These are phyloP conservation scores for Phanerochaete carnosa DNA, from an alignment of 768 basidiomycete species.

Conservation along the genomic window DNA sequence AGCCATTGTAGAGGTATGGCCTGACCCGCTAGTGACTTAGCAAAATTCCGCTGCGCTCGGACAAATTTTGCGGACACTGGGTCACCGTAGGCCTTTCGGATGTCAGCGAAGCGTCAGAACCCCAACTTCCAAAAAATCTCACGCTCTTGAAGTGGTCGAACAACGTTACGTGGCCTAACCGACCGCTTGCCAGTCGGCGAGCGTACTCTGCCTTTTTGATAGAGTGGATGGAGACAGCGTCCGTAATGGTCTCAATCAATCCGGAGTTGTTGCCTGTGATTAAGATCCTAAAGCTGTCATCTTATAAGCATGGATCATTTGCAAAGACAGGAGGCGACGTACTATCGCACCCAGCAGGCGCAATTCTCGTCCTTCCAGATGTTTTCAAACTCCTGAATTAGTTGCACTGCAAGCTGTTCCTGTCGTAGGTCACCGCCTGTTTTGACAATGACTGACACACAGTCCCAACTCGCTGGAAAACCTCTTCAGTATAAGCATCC, in stretches of 20 bases:
- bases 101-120: neutral
- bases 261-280: conserved; percentile 94
- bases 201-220: conserved; percentile 99
- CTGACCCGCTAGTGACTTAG: conserved; percentile 82
- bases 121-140: conserved; percentile 24
- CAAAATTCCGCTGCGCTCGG: conserved; percentile 92
- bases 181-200: conserved; percentile 73
- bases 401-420: conserved; percentile 94
- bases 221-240: conserved; percentile 97
- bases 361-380: conserved; percentile 96
- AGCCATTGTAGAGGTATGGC: neutral
- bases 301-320: conserved; percentile 1
- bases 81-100: conserved; percentile 79
- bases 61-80: conserved; percentile 83
- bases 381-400: conserved; percentile 87
- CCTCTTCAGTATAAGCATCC: neutral
- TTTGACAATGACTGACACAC: conserved; percentile 96
- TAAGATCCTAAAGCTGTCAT: conserved; percentile 84
- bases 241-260: conserved; percentile 96
- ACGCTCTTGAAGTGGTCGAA: conserved; percentile 91
- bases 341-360: conserved; percentile 94
- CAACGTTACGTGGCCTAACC: conserved; percentile 82
- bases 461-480: conserved; percentile 70
- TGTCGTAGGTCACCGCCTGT: conserved; percentile 96
- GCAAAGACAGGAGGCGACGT: conserved; percentile 13